phyloP scores from a whole-genome alignment of 331 rosid genomes.

The Quercus lobata region DNA sequence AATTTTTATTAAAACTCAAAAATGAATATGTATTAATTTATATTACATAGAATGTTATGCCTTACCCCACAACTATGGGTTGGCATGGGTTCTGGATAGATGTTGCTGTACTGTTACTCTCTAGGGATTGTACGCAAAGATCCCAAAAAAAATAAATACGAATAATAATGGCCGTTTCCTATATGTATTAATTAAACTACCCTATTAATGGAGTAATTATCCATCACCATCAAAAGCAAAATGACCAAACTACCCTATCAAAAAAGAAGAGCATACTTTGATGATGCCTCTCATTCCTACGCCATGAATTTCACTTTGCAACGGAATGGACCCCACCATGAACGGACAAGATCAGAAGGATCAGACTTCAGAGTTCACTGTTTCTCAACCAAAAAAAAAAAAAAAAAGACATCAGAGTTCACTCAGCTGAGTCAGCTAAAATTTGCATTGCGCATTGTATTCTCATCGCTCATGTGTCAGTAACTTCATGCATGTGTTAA shows the following conservation, averaged over 20 bases:
- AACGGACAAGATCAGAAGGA: constrained; percentile 37
- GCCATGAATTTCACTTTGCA: background rate
- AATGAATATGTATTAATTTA: too few relatives aligned
- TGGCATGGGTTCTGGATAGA: background rate
- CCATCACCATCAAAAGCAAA: background rate
- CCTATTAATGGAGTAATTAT: background rate
- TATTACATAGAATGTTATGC: too few relatives aligned
- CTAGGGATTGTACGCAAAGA: too few relatives aligned
- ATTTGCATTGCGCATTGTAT: constrained; percentile 23
- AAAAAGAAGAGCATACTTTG: background rate
- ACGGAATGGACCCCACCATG: constrained; percentile 58
- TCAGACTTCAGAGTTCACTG: constrained; percentile 26
- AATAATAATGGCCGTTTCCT: background rate
- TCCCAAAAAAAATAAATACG: background rate
- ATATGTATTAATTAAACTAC: background rate
- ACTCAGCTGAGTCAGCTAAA: constrained; percentile 29
- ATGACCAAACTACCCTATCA: constrained; percentile 32
- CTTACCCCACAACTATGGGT: background rate
- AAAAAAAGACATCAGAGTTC: constrained; percentile 14
- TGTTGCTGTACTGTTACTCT: too few relatives aligned
- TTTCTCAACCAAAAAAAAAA: too few relatives aligned
- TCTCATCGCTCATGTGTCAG: constrained; percentile 13
- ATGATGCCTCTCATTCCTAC: constrained; percentile 24
- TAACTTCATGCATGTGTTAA: constrained; percentile 32
- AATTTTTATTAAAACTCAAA: too few relatives aligned